Evolutionary conservation across 176 grass and related monocot genomes (phyloP), one percentile per base, ranked within the genome.

Genomic region (Rhynchospora breviuscula): DNA sequence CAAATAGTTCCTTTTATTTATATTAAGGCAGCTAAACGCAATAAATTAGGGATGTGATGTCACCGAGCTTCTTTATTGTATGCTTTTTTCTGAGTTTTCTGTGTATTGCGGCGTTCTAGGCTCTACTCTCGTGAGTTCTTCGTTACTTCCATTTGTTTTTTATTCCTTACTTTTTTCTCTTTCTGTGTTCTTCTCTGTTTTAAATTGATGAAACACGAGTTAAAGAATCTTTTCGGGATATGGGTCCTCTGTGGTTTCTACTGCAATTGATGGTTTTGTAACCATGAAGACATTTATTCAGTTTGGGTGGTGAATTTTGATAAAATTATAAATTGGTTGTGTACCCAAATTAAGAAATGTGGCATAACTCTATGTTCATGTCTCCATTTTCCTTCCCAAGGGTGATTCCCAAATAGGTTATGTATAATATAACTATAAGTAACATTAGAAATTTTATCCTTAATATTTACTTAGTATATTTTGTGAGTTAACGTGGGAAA

Each of bases 201-300:
- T 73, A 40, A 79, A 63, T 69, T 56, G 81, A 22, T 78, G 3
- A 25, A 73, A 88, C 83, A 19, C 61, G 56, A 72, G 61, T 81
- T 45, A 61, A 90, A 88, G 84, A 90, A 86, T 86, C 86, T 89
- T 40, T 67, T 88, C 87, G 49, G 85, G 84, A 86, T 83, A 79
- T 82, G 47, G 59, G 8, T 65, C 66, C 26, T 54, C 67, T 76
- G 72, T 88, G 22, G 7, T 63, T 62, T 69, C 53, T 60, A 46
- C 46, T 49, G 40, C 59, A 77, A 78, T 79, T 62, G 21, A 66
- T 49, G 23, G 56, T 67, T 82, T 85, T 88, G 79, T 80, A 56
- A 78, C 52, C 79, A 46, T 58, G n/a, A 58, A 26, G 7, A 43
- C 43, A 61, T 81, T 70, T 67, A 8, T 69, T 60, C 10, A 72